These are phyloP conservation scores for Pyrus bretschneideri DNA, from an alignment of 306 rosid genomes.

Conservation along the genomic window DNA sequence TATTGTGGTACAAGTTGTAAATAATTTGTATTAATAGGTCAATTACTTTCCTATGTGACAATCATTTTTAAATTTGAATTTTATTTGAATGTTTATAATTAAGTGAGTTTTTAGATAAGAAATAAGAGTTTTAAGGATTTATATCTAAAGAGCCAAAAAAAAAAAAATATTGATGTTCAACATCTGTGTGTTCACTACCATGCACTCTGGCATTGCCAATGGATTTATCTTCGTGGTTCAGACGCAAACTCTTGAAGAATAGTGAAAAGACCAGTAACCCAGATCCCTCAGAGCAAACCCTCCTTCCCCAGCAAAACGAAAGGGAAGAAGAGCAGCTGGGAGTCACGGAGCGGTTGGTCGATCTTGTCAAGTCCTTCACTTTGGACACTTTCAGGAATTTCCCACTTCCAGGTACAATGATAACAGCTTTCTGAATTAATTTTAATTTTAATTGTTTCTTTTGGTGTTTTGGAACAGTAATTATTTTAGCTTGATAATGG, in stretches of 20 bases:
- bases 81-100: too few relatives aligned
- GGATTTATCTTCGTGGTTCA: constrained; percentile 61
- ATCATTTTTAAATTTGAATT: too few relatives aligned
- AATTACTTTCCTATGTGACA: too few relatives aligned
- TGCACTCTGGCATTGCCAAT: constrained; percentile 11
- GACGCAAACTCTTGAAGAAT: constrained; percentile 37
- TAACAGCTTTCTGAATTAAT: not conserved
- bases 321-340: constrained; percentile 34
- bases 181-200: not conserved
- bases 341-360: constrained; percentile 51
- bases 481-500: not conserved
- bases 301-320: constrained; percentile 2
- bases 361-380: constrained; percentile 59
- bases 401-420: constrained; percentile 54
- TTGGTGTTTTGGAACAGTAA: not conserved
- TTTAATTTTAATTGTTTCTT: not conserved
- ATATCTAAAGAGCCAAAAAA: too few relatives aligned
- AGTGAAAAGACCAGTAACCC: constrained; percentile 17
- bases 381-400: constrained; percentile 66
- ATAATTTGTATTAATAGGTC: too few relatives aligned
- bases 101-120: too few relatives aligned
- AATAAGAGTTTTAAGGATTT: too few relatives aligned
- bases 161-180: not conserved
- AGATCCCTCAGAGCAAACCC: constrained; percentile 21
- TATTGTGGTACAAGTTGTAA: too few relatives aligned